Conservation (phyloP, 192 early-diverging fungal species). For the Radiomyces spectabilis region DNA sequence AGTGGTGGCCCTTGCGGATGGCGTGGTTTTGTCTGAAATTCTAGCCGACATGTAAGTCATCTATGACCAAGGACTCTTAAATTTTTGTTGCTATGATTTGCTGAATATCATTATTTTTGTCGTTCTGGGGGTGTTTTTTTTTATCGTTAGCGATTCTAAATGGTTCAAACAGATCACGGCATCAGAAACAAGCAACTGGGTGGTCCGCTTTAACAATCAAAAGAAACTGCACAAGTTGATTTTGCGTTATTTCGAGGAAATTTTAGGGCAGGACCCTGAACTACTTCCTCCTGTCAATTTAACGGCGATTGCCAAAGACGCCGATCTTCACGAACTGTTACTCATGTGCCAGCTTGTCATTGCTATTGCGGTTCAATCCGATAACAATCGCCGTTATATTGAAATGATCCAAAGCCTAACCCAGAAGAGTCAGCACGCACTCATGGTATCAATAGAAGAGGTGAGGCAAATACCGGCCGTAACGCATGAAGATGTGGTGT, state of each 20-base stretch:
- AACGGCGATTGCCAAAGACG: constrained; percentile 79
- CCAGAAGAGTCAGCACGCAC: constrained; percentile 67
- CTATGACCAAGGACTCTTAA: too few relatives aligned
- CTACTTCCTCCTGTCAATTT: constrained; percentile 66
- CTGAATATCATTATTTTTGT: not conserved
- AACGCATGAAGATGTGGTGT: too few relatives aligned
- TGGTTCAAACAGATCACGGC: constrained; percentile 82
- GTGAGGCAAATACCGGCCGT: constrained; percentile 27
- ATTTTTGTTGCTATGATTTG: not conserved
- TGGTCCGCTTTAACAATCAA: constrained; percentile 87
- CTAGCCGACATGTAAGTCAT: constrained; percentile 79
- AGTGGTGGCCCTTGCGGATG: constrained; percentile 72
- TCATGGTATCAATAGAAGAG: constrained; percentile 91
- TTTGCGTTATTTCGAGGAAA: constrained; percentile 81
- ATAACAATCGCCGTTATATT: constrained; percentile 81
- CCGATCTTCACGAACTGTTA: constrained; percentile 61
- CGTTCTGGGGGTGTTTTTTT: not conserved
- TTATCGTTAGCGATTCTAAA: constrained; percentile 61
- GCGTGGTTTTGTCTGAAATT: constrained; percentile 75
- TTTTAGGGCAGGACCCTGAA: constrained; percentile 59
- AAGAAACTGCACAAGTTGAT: constrained; percentile 86
- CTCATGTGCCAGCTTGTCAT: constrained; percentile 84
- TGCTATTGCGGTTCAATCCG: constrained; percentile 83
- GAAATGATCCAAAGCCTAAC: constrained; percentile 76
- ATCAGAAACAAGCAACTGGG: constrained; percentile 86